phyloP scores from a whole-genome alignment of 192 early-diverging fungal species.

The Backusella australiensis region DNA sequence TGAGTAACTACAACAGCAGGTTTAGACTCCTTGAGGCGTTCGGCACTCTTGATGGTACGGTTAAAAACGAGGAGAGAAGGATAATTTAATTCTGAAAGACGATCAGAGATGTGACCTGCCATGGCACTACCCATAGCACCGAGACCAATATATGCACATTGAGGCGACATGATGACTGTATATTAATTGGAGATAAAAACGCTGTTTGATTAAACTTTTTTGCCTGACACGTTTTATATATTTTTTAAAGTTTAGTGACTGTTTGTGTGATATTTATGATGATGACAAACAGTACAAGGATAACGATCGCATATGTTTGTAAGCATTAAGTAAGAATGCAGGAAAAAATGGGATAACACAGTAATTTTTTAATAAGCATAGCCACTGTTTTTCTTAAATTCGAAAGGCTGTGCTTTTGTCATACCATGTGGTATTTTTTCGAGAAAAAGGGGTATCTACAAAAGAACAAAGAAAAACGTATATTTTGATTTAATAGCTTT shows the following conservation, averaged over 20 bases:
- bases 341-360: background rate
- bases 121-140: conserved; percentile 64
- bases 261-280: background rate
- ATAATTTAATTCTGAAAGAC: conserved; percentile 14
- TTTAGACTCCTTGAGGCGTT: conserved; percentile 18
- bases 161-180: background rate
- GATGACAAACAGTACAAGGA: background rate
- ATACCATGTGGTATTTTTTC: background rate
- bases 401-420: background rate
- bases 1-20: conserved; percentile 38
- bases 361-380: background rate
- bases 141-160: conserved; percentile 61
- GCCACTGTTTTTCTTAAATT: background rate
- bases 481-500: background rate
- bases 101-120: conserved; percentile 29
- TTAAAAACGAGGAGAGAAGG: conserved; percentile 59
- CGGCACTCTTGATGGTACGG: conserved; percentile 52
- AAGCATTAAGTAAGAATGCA: background rate
- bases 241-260: conserved; percentile 3
- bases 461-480: background rate
- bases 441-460: background rate
- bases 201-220: background rate
- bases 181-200: background rate
- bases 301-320: background rate
- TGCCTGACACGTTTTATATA: background rate